A percentile compares a stretch with the other conserved stretches of the same genome.
These are phyloP conservation scores for Phytophthora nicotianae DNA, from an alignment of 352 stramenopile species.

Conservation along the genomic window DNA sequence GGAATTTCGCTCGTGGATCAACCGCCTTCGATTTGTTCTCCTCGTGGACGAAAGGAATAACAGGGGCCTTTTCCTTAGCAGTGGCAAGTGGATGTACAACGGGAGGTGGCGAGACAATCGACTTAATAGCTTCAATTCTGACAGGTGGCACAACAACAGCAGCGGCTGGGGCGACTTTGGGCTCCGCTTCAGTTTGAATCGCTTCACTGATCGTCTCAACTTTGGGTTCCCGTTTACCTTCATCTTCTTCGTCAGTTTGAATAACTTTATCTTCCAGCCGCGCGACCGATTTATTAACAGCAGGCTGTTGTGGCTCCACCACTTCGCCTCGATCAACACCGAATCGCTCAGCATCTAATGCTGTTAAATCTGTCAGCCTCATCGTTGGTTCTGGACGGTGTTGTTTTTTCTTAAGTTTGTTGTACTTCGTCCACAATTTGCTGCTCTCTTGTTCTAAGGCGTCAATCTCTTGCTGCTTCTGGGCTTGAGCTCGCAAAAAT, in stretches of 20 bases:
- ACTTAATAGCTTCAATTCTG: conserved; percentile 8
- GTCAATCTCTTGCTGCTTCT: conserved; percentile 72
- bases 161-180: conserved; percentile 1
- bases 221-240: conserved; percentile 12
- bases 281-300: neutral
- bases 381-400: conserved; percentile 30
- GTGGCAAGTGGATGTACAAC: conserved; percentile 1
- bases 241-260: conserved; percentile 59
- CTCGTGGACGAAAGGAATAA: neutral
- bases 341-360: conserved; percentile 68
- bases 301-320: neutral
- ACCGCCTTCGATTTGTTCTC: neutral
- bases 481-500: conserved; percentile 56
- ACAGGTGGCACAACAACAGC: conserved; percentile 8
- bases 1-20: conserved; percentile 18
- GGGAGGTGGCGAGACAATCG: conserved; percentile 4
- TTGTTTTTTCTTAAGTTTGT: conserved; percentile 40
- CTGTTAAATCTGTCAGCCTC: conserved; percentile 57
- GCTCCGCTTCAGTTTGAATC: conserved; percentile 38
- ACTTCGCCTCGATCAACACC: conserved; percentile 53
- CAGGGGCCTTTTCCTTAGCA: conserved; percentile 2
- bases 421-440: conserved; percentile 56
- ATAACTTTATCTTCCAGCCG: conserved; percentile 56
- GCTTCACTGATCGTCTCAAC: conserved; percentile 12
- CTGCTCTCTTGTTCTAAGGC: conserved; percentile 61